phyloP scores from a whole-genome alignment of 345 rosid genomes.

The Eucalyptus pauciflora region DNA sequence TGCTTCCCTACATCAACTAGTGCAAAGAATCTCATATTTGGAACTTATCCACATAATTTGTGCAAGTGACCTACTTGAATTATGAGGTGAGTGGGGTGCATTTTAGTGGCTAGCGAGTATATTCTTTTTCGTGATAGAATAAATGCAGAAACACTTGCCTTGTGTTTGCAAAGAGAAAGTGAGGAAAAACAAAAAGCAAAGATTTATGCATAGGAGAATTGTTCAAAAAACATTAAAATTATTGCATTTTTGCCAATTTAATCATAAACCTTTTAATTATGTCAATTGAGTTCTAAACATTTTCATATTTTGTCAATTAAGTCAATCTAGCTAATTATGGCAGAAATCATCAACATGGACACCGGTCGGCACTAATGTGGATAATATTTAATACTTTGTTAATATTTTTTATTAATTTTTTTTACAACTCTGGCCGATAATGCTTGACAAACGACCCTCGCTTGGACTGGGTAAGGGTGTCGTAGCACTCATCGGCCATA shows the following conservation, averaged over 20 bases:
- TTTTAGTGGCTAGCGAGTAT: background rate
- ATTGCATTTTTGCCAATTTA: fast-evolving
- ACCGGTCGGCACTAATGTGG: too few species aligned
- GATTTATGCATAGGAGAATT: background rate
- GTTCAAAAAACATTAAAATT: too few species aligned
- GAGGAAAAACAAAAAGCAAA: background rate
- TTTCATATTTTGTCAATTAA: too few species aligned
- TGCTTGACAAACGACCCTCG: too few species aligned
- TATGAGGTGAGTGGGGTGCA: background rate
- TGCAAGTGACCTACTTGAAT: background rate
- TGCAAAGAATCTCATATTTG: background rate
- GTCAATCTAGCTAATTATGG: fast-evolving
- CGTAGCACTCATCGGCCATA: too few species aligned
- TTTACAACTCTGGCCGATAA: too few species aligned
- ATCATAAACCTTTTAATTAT: fast-evolving
- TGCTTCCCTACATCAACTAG: background rate
- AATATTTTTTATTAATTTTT: too few species aligned
- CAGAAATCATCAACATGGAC: too few species aligned
- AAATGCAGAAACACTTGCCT: background rate
- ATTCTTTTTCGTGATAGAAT: background rate
- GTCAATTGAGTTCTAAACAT: too few species aligned
- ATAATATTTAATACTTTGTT: too few species aligned
- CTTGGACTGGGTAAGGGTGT: too few species aligned
- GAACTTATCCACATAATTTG: background rate
- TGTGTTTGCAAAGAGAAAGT: background rate